Evolutionary conservation across 257 asterid species (phyloP), one percentile per base, ranked within the genome.

Genomic region (Pogostemon cablin): DNA sequence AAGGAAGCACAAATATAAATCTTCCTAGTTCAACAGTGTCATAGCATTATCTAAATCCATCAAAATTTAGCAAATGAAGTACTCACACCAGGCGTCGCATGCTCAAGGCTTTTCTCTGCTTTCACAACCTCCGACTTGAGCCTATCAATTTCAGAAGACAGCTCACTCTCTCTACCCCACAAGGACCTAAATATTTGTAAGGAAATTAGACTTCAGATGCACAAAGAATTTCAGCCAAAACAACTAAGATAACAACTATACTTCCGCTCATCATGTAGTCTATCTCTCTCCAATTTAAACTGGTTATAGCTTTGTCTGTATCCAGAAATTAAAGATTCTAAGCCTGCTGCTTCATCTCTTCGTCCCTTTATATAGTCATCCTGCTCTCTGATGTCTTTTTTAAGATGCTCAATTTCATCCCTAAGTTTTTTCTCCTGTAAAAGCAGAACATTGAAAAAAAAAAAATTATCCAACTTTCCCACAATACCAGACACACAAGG

Each of bases 21-120:
- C 74, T 66, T 72, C 11, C 17, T 25, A 65, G 73, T 39, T 61
- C 61, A 75, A 43, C 5, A 67, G 61, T 42, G 60, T 55, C 6
- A 68, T 55, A 69, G 40, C 52, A 53, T 48, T 40, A 67, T 48
- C 11, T 46, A 63, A 65, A 40, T 38, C n/a, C 72, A 62, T 49
- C 44, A 10, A 75, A n/a, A 49, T 42, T 55, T 60, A 48, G 69
- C 71, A 71, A 34, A 67, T 63, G 53, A 64, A 72, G 68, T 46
- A 85, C 98, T 86, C 78, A 95, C 99, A 69, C 99, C 98, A 48
- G 99, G 96, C 77, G 98, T 95, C 25, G 98, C 96, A 11, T 91
- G 96, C 82, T 95, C 98, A 10, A 95, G 95, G 81, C 87, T 91
- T 89, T 91, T 95, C 87, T 89, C 96, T 58, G 99, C 96, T 87